Percentiles rank a stretch among this genome's conserved stretches.
These are phyloP conservation scores for Exophiala sp. DNA, from an alignment of 2,329 filamentous ascomycete species.

Conservation along the genomic window DNA sequence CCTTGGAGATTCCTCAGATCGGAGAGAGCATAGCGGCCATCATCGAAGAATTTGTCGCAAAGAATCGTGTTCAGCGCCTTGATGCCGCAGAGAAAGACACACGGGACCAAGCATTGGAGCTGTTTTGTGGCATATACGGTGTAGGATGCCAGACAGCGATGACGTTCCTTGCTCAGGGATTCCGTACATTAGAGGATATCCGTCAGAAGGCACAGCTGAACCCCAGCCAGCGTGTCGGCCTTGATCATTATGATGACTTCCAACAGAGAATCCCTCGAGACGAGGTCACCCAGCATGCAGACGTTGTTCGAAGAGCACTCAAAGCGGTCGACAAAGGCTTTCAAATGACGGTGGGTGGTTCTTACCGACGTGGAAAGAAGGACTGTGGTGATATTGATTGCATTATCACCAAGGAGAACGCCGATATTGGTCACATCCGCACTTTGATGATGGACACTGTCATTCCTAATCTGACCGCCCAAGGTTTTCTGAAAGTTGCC, in stretches of 20 bases:
- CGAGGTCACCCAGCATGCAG: slow-evolving; percentile 70
- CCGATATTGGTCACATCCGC: slow-evolving; percentile 56
- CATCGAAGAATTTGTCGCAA: slow-evolving; percentile 83
- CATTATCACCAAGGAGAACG: slow-evolving; percentile 68
- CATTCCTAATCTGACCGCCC: slow-evolving; percentile 57
- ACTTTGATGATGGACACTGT: slow-evolving; percentile 61
- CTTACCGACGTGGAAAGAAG: slow-evolving; percentile 74
- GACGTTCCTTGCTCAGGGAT: slow-evolving; percentile 73
- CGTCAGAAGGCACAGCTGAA: slow-evolving; percentile 60
- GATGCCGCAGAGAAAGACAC: slow-evolving; percentile 68
- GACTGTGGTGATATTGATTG: slow-evolving; percentile 81
- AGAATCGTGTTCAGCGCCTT: slow-evolving; percentile 66
- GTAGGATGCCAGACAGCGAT: slow-evolving; percentile 68
- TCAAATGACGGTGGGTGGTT: slow-evolving; percentile 73
- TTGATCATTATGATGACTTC: slow-evolving; percentile 79
- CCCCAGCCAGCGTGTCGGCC: slow-evolving; percentile 67
- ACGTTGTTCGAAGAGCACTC: slow-evolving; percentile 60
- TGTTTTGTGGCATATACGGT: slow-evolving; percentile 76
- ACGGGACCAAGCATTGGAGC: slow-evolving; percentile 60
- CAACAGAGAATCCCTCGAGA: slow-evolving; percentile 70
- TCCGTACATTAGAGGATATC: slow-evolving; percentile 71
- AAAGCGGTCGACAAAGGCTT: slow-evolving; percentile 59
- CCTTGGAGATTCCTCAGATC: slow-evolving; percentile 63
- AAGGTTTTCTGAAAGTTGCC: slow-evolving; percentile 65
- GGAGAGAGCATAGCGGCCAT: slow-evolving; percentile 73